Conservation (phyloP, 78 protist species). For the Dictyostelium capitatum region DNA sequence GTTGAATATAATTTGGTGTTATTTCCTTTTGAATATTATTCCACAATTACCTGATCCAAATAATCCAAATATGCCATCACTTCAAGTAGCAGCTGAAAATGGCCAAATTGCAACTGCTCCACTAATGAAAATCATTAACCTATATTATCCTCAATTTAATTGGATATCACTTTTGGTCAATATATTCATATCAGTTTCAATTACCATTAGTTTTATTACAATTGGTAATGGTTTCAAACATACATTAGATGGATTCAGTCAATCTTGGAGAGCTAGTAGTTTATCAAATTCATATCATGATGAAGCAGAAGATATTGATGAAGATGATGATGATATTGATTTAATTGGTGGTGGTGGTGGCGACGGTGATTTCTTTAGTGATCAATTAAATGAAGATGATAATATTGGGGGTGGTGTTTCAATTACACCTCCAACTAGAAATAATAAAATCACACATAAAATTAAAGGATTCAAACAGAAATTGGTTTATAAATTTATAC, state of each 20-base stretch:
- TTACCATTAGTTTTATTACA: conserved; percentile 71
- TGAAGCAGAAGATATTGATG: neutral
- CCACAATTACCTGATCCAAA: conserved; percentile 50
- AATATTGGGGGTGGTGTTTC: neutral
- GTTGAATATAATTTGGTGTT: conserved; percentile 73
- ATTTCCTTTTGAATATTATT: conserved; percentile 53
- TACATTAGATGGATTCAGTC: conserved; percentile 40
- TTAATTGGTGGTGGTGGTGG: neutral
- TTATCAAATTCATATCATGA: conserved; percentile 26
- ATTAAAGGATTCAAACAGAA: neutral
- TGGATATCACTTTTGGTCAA: conserved; percentile 44
- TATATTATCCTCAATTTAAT: conserved; percentile 43
- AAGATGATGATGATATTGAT: neutral
- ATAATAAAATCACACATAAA: neutral
- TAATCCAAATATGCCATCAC: conserved; percentile 36
- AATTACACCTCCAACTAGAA: neutral
- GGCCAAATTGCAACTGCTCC: conserved; percentile 72
- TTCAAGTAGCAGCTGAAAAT: conserved; percentile 17
- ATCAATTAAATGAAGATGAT: neutral
- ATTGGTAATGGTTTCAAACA: conserved; percentile 78
- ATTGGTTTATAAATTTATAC: neutral
- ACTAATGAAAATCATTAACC: conserved; percentile 33
- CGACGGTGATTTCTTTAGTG: neutral
- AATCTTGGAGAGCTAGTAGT: conserved; percentile 58
- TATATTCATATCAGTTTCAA: conserved; percentile 42